Evolutionary conservation across 1,284 basidiomycete species (phyloP).

Genomic region (Dichomitus squalens): DNA sequence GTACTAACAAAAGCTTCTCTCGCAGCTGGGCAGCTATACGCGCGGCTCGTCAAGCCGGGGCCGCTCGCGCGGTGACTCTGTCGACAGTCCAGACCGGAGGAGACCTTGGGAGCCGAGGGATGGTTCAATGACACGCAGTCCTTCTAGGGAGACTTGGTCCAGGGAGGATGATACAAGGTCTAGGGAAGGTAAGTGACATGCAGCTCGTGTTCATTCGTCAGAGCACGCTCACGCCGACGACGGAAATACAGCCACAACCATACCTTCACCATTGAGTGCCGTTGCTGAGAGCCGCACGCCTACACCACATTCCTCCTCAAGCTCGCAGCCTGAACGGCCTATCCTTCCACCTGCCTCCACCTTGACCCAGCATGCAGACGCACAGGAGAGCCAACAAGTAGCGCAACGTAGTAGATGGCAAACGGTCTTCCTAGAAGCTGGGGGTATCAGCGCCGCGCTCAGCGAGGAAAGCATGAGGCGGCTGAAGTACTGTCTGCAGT

Average conservation of each 20-base stretch:
- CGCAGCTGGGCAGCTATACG: conserved; percentile 55
- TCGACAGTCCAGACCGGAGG: conserved; percentile 13
- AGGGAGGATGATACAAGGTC: conserved; percentile 4
- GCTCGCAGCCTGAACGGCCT: conserved; percentile 24
- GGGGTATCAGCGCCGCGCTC: conserved; percentile 86
- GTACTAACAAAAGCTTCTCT: neutral
- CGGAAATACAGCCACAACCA: neutral
- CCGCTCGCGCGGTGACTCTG: conserved; percentile 15
- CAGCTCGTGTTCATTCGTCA: neutral
- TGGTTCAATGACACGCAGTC: conserved; percentile 28
- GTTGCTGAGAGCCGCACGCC: conserved; percentile 29
- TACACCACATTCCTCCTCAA: conserved; percentile 24
- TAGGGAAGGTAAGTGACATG: neutral
- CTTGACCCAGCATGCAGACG: conserved; percentile 20
- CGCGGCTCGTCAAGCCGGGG: conserved; percentile 30
- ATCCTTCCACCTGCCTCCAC: conserved; percentile 22
- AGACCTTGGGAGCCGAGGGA: conserved; percentile 26
- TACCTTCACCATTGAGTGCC: neutral
- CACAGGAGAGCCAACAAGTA: conserved; percentile 42
- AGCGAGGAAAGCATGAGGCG: conserved; percentile 90
- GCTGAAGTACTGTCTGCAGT: conserved; percentile 85
- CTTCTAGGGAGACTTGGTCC: conserved; percentile 4
- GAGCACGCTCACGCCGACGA: neutral
- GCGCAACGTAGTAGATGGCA: conserved; percentile 81
- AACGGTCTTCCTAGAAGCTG: conserved; percentile 82